Base-by-base conservation (phyloP, 2,329 filamentous ascomycete genomes). In the Ampelomyces quisqualis region DNA sequence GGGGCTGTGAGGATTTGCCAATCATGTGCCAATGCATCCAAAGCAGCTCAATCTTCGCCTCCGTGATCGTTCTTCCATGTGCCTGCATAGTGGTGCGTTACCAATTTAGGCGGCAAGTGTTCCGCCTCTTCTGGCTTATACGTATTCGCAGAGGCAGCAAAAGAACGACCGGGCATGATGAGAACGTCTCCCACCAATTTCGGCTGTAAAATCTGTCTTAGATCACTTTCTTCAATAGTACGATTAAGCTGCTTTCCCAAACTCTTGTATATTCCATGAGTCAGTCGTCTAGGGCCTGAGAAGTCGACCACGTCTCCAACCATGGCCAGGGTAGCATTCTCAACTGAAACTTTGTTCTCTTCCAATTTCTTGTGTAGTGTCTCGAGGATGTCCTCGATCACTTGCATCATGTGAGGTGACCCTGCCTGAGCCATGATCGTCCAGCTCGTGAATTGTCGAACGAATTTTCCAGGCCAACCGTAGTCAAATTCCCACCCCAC, bases 401-500 rank as follows among this genome's bases (percentile, higher is more conserved):
- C 51, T 33, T 49, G 46, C 27, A 45, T 23, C 39, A 64, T 50
- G 27, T 65, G 62, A 5, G 53, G 42, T 5, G 45, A 53, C 1
- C 47, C 24, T 1, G 56, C 56, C 35, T 52, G 53, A 1, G 60
- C 49, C 51, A 68, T 53, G 14, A 67, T 62, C 9, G 53, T 62
- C 62, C 62, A 67, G 34, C 39, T 58, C 3, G 57, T 51, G 40
- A 68, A 66, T 38, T 65, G 53, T 19, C 55, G 41, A 7, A 45
- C 30, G 28, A 49, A 57, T 3, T 37, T 21, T 13, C 46, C 38
- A 14, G 40, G 38, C 45, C 55, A 58, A 4, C 58, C 56, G 17
- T 47, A 21, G 38, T 73, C 69, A 22, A 68, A 66, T 33, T 72
- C 70, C 38, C 69, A 57, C 1, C 71, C 71, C 4, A 73, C 60